Conservation (phyloP, 441 rosid species). For the Bruguiera hainesii region DNA sequence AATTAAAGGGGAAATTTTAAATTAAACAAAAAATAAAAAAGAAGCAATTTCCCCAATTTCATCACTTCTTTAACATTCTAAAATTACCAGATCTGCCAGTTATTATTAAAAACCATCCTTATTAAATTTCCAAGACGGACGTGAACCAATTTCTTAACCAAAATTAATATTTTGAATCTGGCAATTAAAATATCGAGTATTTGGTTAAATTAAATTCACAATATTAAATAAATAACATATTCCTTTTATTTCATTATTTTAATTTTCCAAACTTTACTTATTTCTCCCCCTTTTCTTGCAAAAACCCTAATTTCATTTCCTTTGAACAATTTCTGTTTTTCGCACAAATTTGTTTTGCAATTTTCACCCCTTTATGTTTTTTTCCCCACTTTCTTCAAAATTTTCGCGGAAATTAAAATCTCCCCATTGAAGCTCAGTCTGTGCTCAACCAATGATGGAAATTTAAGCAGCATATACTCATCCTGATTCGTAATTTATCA, state of each 20-base stretch:
- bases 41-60: slow-evolving; percentile 28
- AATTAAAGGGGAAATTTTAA: slow-evolving; percentile 23
- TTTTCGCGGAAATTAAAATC: slow-evolving; percentile 15
- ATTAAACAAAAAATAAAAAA: not conserved
- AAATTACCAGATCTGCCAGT: slow-evolving; percentile 34
- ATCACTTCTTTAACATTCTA: slow-evolving; percentile 14
- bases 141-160: slow-evolving; percentile 72
- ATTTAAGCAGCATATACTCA: slow-evolving; percentile 28
- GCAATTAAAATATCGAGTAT: slow-evolving; percentile 50
- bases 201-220: slow-evolving; percentile 34
- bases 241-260: slow-evolving; percentile 21
- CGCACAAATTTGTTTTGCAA: slow-evolving; percentile 4
- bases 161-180: slow-evolving; percentile 56
- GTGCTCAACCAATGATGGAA: slow-evolving; percentile 40
- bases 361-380: slow-evolving; percentile 37
- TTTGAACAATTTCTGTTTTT: slow-evolving; percentile 31
- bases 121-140: slow-evolving; percentile 85
- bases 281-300: slow-evolving; percentile 48
- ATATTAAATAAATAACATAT: slow-evolving; percentile 36
- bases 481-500: slow-evolving; percentile 7
- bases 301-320: slow-evolving; percentile 60
- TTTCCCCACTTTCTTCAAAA: slow-evolving; percentile 17
- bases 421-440: slow-evolving; percentile 47
- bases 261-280: slow-evolving; percentile 48
- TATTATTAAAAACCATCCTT: slow-evolving; percentile 31